Base-by-base conservation (phyloP, 805 yeast genomes). In the Priceomyces fermenticarens region DNA sequence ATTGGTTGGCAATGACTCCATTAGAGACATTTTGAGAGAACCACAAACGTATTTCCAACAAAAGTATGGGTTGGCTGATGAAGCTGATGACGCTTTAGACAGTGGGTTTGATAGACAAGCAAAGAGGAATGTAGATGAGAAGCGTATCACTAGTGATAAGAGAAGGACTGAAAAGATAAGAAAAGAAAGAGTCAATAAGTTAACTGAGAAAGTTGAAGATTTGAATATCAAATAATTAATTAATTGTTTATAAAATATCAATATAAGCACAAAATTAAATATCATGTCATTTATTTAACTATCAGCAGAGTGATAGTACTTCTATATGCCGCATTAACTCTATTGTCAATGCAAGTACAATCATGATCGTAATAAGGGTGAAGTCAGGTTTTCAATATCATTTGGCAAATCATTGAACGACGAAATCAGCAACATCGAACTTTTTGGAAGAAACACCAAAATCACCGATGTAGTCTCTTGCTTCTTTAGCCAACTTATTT, bases 391-490 rank as follows among this genome's bases (percentile, higher is more conserved):
- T 8, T 5, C 8, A 20, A 5, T 20, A 20, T 20, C 25, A 20
- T 8, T 8, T 4, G 25, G 25, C 25, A 20, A 20, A 12, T 37
- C 48, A 55, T 46, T 55, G 60, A 15, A 55, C 52, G 23, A 46
- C 45, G 36, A 55, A 54, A 32, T 54, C 53, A 38, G 52, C 48
- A 30, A 56, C 61, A 45, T 55, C 57, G 32, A 55, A 56, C 27
- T 48, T 53, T 44, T 56, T 54, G 23, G 59, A 46, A 29, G 44
- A 45, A 36, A 69, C 60, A 52, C 87, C 87, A 78, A 81, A 81
- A 37, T 80, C 73, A 46, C 81, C 77, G 53, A 85, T 79, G 60
- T 73, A 83, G 28, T 73, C 75, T 33, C 59, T 67, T 28, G 89
- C 77, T 41, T 74, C 74, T 35, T 42, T 54, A 48, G 63, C 72